Evolutionary conservation across 1,284 basidiomycete genomes (phyloP), one percentile per base, ranked within the genome.

Genomic region (Fomitopsis betulina): DNA sequence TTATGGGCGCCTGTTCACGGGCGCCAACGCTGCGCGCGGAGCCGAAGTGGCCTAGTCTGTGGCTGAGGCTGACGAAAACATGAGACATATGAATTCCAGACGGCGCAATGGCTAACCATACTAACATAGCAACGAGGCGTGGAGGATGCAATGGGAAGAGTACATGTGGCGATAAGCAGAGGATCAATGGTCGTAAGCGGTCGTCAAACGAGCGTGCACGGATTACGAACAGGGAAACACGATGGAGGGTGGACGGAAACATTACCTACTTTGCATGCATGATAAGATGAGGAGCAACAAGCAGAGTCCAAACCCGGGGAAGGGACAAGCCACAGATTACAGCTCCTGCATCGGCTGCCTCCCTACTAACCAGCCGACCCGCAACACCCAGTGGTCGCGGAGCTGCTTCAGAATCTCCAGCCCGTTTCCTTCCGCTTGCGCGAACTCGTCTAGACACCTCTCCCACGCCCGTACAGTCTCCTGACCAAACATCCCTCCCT

Each of bases 301-400:
- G 35, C 45, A 50, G 10, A 33, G 50, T 37, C n/a, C 47, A 19
- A 27, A 23, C 19, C 32, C 25, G 13, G 1, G 32, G 5, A 57
- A 15, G 33, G 17, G 17, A 40, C 49, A 6, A 13, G 37, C 6
- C 50, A 35, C 10, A 9, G 25, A 56, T 60, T 57, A 68, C 60
- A 77, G 70, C 66, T 82, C 83, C 58, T 85, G 83, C 85, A 89
- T 75, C 32, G 81, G 77, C 47, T 79, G 73, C 39, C 87, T 79
- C 5, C 87, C 84, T 13, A 89, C 84, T 40, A 92, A 68, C 90
- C 91, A 93, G 1, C 90, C 90, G 17, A 89, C 88, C 65, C 83
- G 86, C 17, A 68, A 63, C 7, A 91, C 80, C 89, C 89, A 92
- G 42, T 75, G 73, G 68, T 91, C 86, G 60, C 89, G 75, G 45